Conservation (phyloP, 805 yeast species). For the Lipomyces orientalis region DNA sequence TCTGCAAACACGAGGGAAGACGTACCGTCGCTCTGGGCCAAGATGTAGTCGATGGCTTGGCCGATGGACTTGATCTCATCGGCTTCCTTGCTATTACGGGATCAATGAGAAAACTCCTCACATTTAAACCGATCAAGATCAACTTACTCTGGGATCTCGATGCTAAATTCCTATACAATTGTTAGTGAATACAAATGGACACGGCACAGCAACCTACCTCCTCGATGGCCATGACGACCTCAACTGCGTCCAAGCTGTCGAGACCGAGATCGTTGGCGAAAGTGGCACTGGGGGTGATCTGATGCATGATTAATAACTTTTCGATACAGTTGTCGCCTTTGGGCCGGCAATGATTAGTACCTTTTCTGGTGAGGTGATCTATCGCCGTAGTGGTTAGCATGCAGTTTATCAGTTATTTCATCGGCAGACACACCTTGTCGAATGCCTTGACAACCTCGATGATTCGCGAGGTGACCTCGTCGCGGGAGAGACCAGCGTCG, state of each 20-base stretch:
- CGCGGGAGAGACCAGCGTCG: slow-evolving; percentile 68
- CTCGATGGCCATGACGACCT: slow-evolving; percentile 94
- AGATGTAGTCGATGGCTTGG: slow-evolving; percentile 88
- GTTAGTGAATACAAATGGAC: slow-evolving; percentile 14
- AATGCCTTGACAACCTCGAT: slow-evolving; percentile 74
- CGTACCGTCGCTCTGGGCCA: slow-evolving; percentile 56
- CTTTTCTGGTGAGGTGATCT: slow-evolving; percentile 39
- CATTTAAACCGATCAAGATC: neutral
- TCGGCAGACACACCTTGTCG: slow-evolving; percentile 53
- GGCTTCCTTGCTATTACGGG: slow-evolving; percentile 65
- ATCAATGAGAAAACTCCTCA: slow-evolving; percentile 24
- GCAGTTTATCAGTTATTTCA: neutral
- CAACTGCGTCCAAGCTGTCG: slow-evolving; percentile 94
- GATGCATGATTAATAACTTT: slow-evolving; percentile 1
- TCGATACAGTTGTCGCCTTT: neutral
- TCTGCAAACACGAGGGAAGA: slow-evolving; percentile 20
- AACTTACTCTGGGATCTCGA: slow-evolving; percentile 73
- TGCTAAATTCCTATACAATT: slow-evolving; percentile 57
- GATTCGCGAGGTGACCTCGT: slow-evolving; percentile 82
- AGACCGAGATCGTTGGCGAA: slow-evolving; percentile 71
- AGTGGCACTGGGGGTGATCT: slow-evolving; percentile 49
- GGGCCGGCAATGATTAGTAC: slow-evolving; percentile 1
- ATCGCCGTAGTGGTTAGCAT: slow-evolving; percentile 32
- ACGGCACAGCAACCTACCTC: slow-evolving; percentile 53
- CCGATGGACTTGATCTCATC: slow-evolving; percentile 93